These are phyloP conservation scores for Debaryomycetaceae sp. DNA, from an alignment of 1,139 yeast genomes.

Conservation along the genomic window DNA sequence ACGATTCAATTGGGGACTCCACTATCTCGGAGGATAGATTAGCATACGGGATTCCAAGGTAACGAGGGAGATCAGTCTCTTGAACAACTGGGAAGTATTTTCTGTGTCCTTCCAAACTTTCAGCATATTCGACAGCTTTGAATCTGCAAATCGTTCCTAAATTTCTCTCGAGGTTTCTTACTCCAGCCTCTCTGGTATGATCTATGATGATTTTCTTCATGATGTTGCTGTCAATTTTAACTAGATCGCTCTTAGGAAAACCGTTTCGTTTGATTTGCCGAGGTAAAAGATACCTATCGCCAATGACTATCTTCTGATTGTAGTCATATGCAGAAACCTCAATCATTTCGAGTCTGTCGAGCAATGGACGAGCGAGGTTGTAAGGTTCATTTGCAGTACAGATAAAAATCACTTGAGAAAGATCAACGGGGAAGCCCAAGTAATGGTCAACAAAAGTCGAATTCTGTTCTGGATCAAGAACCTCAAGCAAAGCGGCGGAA, in stretches of 20 bases:
- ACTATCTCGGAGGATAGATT: conserved; percentile 25
- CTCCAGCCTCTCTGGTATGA: conserved; percentile 88
- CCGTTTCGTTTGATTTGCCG: conserved; percentile 75
- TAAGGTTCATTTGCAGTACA: conserved; percentile 89
- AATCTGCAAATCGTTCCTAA: conserved; percentile 73
- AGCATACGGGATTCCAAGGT: conserved; percentile 51
- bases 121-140: conserved; percentile 76
- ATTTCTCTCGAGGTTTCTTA: conserved; percentile 70
- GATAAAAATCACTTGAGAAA: conserved; percentile 78
- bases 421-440: conserved; percentile 81
- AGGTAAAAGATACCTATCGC: conserved; percentile 69
- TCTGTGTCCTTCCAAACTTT: conserved; percentile 21
- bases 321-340: conserved; percentile 79
- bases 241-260: conserved; percentile 43
- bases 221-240: conserved; percentile 42
- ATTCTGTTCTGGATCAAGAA: conserved; percentile 90
- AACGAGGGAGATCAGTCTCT: conserved; percentile 44
- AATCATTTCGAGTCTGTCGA: conserved; percentile 85
- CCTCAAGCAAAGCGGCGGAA: conserved; percentile 85
- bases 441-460: conserved; percentile 77
- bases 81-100: conserved; percentile 37
- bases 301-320: conserved; percentile 74
- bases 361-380: conserved; percentile 71
- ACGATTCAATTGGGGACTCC: conserved; percentile 27
- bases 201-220: conserved; percentile 60